These are phyloP conservation scores for Trichosporon asahii DNA, from an alignment of 1,284 basidiomycete species.

Conservation along the genomic window DNA sequence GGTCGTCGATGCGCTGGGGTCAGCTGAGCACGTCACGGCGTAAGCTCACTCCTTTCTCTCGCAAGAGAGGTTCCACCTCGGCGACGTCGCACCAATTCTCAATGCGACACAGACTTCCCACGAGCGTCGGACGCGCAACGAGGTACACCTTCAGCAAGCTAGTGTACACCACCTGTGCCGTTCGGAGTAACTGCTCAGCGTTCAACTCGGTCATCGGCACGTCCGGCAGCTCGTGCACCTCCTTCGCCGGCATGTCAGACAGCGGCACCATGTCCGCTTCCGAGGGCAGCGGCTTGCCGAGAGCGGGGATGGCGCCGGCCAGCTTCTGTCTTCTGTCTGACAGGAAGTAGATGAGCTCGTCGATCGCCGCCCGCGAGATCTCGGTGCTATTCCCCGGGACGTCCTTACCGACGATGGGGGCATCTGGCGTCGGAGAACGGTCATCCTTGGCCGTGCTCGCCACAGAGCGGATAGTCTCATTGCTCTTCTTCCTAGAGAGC, in stretches of 20 bases:
- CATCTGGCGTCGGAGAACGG: conserved; percentile 12
- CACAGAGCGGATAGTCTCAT: conserved; percentile 34
- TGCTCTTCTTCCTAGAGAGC: conserved; percentile 37
- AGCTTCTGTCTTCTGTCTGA: conserved; percentile 83
- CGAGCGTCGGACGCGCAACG: conserved; percentile 71
- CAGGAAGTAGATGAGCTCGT: conserved; percentile 58
- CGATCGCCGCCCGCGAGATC: conserved; percentile 47
- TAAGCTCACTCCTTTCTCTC: conserved; percentile 67
- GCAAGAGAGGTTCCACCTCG: conserved; percentile 85
- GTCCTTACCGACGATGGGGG: neutral
- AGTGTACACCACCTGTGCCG: conserved; percentile 92
- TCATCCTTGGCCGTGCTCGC: conserved; percentile 17
- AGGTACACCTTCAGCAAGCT: conserved; percentile 92
- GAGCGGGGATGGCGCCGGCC: conserved; percentile 64
- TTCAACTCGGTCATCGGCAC: conserved; percentile 65
- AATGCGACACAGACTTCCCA: conserved; percentile 83
- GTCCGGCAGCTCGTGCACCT: conserved; percentile 66
- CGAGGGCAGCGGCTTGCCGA: conserved; percentile 64
- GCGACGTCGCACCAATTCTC: conserved; percentile 97
- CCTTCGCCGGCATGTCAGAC: conserved; percentile 58
- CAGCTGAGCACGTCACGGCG: conserved; percentile 8
- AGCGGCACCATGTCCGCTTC: conserved; percentile 44
- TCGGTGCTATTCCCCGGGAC: neutral
- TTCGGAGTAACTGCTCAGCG: conserved; percentile 74
- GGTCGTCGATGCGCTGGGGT: conserved; percentile 77